Evolutionary conservation across 306 rosid genomes (phyloP).

Genomic region (Pterocarpus macrocarpus): DNA sequence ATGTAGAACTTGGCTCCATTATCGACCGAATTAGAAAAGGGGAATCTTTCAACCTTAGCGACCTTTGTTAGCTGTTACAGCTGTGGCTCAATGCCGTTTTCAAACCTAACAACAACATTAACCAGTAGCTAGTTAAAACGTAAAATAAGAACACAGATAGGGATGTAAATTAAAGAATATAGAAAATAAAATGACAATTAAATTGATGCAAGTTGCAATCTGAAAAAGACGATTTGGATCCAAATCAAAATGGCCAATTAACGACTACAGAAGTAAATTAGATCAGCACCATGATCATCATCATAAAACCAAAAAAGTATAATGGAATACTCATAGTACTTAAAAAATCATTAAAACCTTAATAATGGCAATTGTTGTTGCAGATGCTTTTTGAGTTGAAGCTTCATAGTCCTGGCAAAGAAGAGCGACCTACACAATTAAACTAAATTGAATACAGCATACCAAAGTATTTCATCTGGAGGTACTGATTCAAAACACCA

Average conservation of each 20-base stretch:
- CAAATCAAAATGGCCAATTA: conserved; percentile 97
- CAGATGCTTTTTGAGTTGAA: conserved; percentile 66
- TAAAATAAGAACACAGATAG: conserved; percentile 26
- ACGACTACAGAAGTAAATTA: conserved; percentile 73
- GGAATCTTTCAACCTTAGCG: too few relatives aligned
- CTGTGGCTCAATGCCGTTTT: too few relatives aligned
- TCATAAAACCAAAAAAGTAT: conserved; percentile 32
- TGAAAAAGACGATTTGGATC: conserved; percentile 98
- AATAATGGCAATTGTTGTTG: conserved; percentile 87
- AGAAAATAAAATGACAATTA: neutral
- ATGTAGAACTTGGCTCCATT: too few relatives aligned
- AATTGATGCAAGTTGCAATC: conserved; percentile 69
- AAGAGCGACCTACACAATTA: conserved; percentile 75
- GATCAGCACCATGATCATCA: conserved; percentile 37
- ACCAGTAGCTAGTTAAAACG: conserved; percentile 36
- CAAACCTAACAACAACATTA: conserved; percentile 62
- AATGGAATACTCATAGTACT: neutral
- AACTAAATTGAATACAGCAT: conserved; percentile 45
- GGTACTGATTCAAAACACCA: too few relatives aligned
- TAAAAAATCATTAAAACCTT: conserved; percentile 68
- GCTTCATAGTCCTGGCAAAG: conserved; percentile 81
- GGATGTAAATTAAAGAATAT: neutral
- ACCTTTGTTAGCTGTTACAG: too few relatives aligned
- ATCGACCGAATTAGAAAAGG: too few relatives aligned
- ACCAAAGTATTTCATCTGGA: neutral